Percentiles rank a stretch among this genome's conserved stretches.
Evolutionary conservation across 345 rosid genomes (phyloP).

Genomic region (Hirschfeldia incana): DNA sequence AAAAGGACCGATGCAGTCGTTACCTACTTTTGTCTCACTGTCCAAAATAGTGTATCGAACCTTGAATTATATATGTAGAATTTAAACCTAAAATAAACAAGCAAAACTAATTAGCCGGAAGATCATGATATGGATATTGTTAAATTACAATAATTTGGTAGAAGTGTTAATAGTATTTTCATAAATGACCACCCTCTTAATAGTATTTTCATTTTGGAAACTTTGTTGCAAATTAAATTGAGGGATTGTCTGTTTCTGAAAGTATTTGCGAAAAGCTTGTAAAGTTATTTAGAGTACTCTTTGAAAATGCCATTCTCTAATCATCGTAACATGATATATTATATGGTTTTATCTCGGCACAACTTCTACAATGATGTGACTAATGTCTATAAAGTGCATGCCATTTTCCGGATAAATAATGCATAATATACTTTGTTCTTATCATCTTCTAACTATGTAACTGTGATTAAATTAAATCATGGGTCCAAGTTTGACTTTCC

Average conservation of each 20-base stretch:
- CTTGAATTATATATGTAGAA: not conserved
- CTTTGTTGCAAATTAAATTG: not conserved
- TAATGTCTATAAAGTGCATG: not conserved
- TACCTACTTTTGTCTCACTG: constrained; percentile 27
- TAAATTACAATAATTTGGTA: not conserved
- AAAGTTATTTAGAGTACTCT: not conserved
- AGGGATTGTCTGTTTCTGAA: not conserved
- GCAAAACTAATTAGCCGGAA: not conserved
- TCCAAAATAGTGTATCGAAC: not conserved
- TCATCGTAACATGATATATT: constrained; percentile 10
- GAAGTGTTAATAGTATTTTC: not conserved
- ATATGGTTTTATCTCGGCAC: not conserved
- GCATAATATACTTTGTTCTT: not conserved
- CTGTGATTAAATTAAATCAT: not conserved
- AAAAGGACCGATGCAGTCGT: not conserved
- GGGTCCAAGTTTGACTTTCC: not conserved
- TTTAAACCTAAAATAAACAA: not conserved
- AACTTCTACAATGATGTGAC: constrained; percentile 1
- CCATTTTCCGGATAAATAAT: constrained; percentile 3
- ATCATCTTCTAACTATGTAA: constrained; percentile 1
- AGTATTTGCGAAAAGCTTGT: not conserved
- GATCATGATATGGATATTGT: not conserved
- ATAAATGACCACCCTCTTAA: not conserved
- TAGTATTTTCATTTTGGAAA: not conserved
- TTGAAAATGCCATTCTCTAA: constrained; percentile 16